These are phyloP conservation scores for Colletotrichum sp. DNA, from an alignment of 2,329 filamentous ascomycete genomes.

Conservation along the genomic window DNA sequence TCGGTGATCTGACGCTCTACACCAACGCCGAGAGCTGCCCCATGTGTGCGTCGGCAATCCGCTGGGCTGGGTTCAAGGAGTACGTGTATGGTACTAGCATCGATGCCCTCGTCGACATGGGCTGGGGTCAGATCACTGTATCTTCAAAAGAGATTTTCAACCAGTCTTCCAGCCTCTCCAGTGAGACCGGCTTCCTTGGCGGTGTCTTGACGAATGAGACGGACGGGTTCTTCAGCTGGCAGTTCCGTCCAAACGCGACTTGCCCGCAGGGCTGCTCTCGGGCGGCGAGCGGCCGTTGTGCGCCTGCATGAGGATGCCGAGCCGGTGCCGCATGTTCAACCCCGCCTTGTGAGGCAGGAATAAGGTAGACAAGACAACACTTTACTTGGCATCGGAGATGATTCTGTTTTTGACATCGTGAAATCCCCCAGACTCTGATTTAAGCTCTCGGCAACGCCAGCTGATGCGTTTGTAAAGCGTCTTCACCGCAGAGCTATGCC, in stretches of 20 bases:
- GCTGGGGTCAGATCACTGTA: slow-evolving; percentile 58
- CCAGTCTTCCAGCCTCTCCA: slow-evolving; percentile 40
- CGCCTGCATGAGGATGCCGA: neutral
- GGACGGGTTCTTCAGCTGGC: slow-evolving; percentile 59
- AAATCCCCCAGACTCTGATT: neutral
- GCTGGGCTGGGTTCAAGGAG: slow-evolving; percentile 60
- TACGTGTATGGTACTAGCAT: slow-evolving; percentile 60
- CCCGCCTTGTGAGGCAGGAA: neutral
- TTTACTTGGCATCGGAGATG: neutral
- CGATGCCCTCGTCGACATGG: slow-evolving; percentile 46
- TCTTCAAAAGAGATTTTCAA: slow-evolving; percentile 50
- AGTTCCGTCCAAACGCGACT: slow-evolving; percentile 41
- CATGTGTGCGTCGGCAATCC: slow-evolving; percentile 63
- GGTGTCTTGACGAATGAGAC: slow-evolving; percentile 57
- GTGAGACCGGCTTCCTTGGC: slow-evolving; percentile 43
- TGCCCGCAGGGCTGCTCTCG: slow-evolving; percentile 17
- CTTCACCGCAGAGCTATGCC: neutral
- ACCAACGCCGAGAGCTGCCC: slow-evolving; percentile 63
- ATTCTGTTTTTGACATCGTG: neutral
- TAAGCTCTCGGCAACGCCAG: neutral
- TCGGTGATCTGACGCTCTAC: slow-evolving; percentile 54
- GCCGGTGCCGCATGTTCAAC: neutral
- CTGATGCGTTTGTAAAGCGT: neutral
- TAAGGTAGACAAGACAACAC: neutral
- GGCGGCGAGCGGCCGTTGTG: neutral